phyloP scores from a whole-genome alignment of 2,329 filamentous ascomycete species.

The Phyllosticta capitalensis region DNA sequence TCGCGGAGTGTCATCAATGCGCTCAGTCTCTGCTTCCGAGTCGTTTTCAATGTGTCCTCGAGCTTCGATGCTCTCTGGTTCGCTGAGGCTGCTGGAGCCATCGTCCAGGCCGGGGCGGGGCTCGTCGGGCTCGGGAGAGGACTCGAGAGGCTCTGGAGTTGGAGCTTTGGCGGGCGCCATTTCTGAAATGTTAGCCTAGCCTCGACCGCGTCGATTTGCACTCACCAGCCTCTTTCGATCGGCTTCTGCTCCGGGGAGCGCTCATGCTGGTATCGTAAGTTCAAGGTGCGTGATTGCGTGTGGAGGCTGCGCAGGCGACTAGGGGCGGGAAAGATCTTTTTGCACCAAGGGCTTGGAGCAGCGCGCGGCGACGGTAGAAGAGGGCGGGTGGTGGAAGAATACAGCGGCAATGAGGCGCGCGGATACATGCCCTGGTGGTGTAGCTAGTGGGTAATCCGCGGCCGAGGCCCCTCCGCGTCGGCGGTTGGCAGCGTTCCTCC shows the following conservation, averaged over 20 bases:
- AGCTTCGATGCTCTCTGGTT: slow-evolving; percentile 71
- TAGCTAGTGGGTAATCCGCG: neutral
- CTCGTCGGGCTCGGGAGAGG: slow-evolving; percentile 6
- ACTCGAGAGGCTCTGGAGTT: slow-evolving; percentile 10
- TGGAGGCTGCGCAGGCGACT: neutral
- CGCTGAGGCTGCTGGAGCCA: slow-evolving; percentile 83
- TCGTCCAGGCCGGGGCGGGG: slow-evolving; percentile 10
- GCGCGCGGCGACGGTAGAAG: too few species aligned
- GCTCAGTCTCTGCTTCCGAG: slow-evolving; percentile 88
- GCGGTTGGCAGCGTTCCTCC: neutral
- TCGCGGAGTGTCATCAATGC: slow-evolving; percentile 79
- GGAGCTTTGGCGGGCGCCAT: slow-evolving; percentile 8
- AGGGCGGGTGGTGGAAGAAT: neutral
- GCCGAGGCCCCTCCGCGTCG: neutral
- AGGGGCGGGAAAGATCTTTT: neutral
- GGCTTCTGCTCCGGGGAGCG: slow-evolving; percentile 28
- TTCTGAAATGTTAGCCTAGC: too few species aligned
- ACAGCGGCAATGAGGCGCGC: neutral
- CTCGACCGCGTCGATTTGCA: too few species aligned
- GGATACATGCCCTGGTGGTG: too few species aligned
- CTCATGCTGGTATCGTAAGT: too few species aligned
- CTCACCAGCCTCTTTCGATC: slow-evolving; percentile 22
- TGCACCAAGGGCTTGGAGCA: too few species aligned
- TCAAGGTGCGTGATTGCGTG: slow-evolving; percentile 8
- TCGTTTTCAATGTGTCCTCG: slow-evolving; percentile 45